Conservation (phyloP, 179 eudicot species). For the Drosera spatulata region DNA sequence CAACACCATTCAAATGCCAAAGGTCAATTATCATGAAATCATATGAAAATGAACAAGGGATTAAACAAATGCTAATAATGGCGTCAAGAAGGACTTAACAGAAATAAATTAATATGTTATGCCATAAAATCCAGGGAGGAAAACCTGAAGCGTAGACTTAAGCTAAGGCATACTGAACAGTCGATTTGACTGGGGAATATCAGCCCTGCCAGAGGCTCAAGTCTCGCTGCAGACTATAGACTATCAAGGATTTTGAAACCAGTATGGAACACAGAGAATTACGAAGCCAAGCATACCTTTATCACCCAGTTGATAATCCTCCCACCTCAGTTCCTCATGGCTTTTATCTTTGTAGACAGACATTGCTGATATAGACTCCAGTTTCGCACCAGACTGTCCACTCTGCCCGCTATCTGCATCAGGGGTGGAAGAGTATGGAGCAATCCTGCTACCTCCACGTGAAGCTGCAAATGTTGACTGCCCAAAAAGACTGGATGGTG, state of each 20-base stretch:
- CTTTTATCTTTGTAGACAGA: conserved; percentile 88
- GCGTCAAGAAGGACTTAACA: too few species aligned
- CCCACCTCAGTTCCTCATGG: conserved; percentile 98
- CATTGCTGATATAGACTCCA: conserved; percentile 95
- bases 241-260: not conserved
- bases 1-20: too few species aligned
- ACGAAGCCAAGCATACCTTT: conserved; percentile 47
- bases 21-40: too few species aligned
- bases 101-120: too few species aligned
- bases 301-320: conserved; percentile 90
- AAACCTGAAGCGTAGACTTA: too few species aligned
- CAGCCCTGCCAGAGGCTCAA: too few species aligned
- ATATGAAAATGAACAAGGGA: too few species aligned
- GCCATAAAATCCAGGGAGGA: too few species aligned
- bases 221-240: too few species aligned
- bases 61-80: too few species aligned
- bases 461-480: conserved; percentile 60
- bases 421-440: conserved; percentile 57
- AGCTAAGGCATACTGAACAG: too few species aligned
- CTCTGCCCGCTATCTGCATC: conserved; percentile 49
- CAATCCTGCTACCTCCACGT: conserved; percentile 71
- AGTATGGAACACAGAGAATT: not conserved
- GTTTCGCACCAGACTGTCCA: conserved; percentile 57
- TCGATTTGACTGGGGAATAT: too few species aligned
- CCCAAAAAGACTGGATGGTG: conserved; percentile 54